phyloP scores from a whole-genome alignment of 441 rosid genomes.

The Gossypium trilobum region DNA sequence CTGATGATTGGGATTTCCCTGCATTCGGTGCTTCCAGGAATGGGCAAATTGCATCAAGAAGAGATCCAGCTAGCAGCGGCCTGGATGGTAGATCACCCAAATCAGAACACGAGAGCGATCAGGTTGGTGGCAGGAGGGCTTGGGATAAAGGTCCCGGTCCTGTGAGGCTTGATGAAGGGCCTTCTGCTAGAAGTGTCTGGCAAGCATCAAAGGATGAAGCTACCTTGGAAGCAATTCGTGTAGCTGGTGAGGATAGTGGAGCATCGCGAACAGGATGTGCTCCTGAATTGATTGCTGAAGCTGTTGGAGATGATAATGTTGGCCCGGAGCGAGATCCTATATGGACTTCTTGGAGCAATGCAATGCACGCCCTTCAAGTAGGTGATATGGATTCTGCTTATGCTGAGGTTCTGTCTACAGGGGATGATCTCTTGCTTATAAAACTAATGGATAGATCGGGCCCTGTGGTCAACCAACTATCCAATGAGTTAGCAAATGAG shows the following conservation, averaged over 20 bases:
- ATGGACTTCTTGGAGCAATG: slow-evolving; percentile 87
- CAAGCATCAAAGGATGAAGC: slow-evolving; percentile 99
- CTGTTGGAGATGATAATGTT: slow-evolving; percentile 63
- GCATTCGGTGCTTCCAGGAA: slow-evolving; percentile 56
- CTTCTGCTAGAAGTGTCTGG: slow-evolving; percentile 98
- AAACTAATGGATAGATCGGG: slow-evolving; percentile 94
- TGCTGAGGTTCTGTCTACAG: slow-evolving; percentile 62
- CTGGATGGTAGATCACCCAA: slow-evolving; percentile 53
- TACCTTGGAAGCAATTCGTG: slow-evolving; percentile 93
- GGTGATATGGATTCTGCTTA: slow-evolving; percentile 88
- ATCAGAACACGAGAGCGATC: slow-evolving; percentile 66
- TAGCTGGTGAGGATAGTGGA: slow-evolving; percentile 79
- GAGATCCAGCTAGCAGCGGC: slow-evolving; percentile 42
- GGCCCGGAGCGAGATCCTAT: slow-evolving; percentile 66
- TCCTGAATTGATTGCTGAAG: slow-evolving; percentile 79
- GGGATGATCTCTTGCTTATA: slow-evolving; percentile 82
- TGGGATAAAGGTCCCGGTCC: slow-evolving; percentile 71
- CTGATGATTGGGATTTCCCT: slow-evolving; percentile 72
- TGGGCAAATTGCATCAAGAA: slow-evolving; percentile 59
- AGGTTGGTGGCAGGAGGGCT: slow-evolving; percentile 66
- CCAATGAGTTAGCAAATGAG: slow-evolving; percentile 67
- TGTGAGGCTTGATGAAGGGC: slow-evolving; percentile 86
- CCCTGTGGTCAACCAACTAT: slow-evolving; percentile 75
- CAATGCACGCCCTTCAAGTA: slow-evolving; percentile 80
- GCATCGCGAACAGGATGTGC: slow-evolving; percentile 47